Evolutionary conservation across 257 asterid species (phyloP), one percentile per base, ranked within the genome.

Genomic region (Nicotiana benthamiana): DNA sequence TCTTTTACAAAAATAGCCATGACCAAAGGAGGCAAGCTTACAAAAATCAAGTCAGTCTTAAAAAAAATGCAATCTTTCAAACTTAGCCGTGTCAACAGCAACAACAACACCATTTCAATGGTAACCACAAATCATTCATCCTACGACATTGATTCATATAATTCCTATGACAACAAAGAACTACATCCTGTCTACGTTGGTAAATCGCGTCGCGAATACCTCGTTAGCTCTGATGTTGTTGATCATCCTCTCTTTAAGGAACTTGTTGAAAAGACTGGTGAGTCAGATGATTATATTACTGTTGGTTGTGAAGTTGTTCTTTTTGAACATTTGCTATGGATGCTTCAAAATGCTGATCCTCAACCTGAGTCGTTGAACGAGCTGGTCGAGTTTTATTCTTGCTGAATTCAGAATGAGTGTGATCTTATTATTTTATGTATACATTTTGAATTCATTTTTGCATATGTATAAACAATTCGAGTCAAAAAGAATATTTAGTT

Each of bases 121-220:
- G 81, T 51, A 11, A 30, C 80, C 59, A 61, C 67, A 11, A 32
- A 75, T 28, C 13, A 68, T 15, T 57, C 82, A 0, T 66, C 56
- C 17, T 28, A 7, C 28, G 80, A 77, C 11, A 63, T 64, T 9
- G 57, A 79, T 48, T 24, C 61, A 20, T 59, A 34, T 15, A 77
- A 79, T 62, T 16, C 79, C 0, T 74, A 4, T 13, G 40, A 72
- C 2, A 48, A 72, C 68, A 30, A 75, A 52, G 88, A 87, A 67
- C 88, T 91, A 77, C 97, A 87, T 83, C 84, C 93, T 0, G 97
- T 93, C 83, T 93, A 86, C 87, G 97, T 93, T 63, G 97, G 97
- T 0, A 93, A 91, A 75, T 93, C 97, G 0, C 85, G 94, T 32
- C 90, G 97, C 75, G 87, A 91, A 22, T 93, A 93, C 80, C 90